Percentiles rank a stretch among this genome's conserved stretches.
phyloP scores from a whole-genome alignment of 192 early-diverging fungal genomes.

The Funneliformis geosporum region DNA sequence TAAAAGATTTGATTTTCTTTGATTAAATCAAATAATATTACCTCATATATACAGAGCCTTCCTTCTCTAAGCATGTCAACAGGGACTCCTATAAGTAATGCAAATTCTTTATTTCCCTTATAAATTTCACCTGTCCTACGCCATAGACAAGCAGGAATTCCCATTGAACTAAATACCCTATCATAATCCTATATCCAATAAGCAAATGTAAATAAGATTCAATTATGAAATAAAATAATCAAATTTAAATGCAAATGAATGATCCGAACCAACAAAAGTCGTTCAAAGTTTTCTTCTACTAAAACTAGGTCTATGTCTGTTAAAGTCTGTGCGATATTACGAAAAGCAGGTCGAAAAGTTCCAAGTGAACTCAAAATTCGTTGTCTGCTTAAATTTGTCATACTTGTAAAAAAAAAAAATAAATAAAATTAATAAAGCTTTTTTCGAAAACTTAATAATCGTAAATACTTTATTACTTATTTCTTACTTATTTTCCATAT shows the following conservation, averaged over 20 bases:
- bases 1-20: conserved; percentile 15
- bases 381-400: conserved; percentile 67
- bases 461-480: conserved; percentile 18
- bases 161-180: conserved; percentile 91
- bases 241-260: not conserved
- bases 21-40: not conserved
- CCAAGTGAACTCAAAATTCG: conserved; percentile 89
- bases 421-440: conserved; percentile 6
- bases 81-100: conserved; percentile 79
- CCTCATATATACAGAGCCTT: conserved; percentile 51
- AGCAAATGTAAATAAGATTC: not conserved
- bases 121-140: conserved; percentile 95
- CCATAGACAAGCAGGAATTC: conserved; percentile 95
- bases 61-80: conserved; percentile 80
- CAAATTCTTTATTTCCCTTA: conserved; percentile 96
- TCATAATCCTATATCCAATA: conserved; percentile 78
- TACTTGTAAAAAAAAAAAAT: conserved; percentile 37
- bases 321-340: conserved; percentile 81
- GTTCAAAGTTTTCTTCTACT: conserved; percentile 95
- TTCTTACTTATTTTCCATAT: conserved; percentile 82
- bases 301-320: conserved; percentile 93
- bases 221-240: not conserved
- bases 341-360: conserved; percentile 86
- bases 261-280: conserved; percentile 70
- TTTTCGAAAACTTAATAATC: conserved; percentile 1